These are phyloP conservation scores for Decorospora gaudefroyi DNA, from an alignment of 2,329 filamentous ascomycete genomes.

Conservation along the genomic window DNA sequence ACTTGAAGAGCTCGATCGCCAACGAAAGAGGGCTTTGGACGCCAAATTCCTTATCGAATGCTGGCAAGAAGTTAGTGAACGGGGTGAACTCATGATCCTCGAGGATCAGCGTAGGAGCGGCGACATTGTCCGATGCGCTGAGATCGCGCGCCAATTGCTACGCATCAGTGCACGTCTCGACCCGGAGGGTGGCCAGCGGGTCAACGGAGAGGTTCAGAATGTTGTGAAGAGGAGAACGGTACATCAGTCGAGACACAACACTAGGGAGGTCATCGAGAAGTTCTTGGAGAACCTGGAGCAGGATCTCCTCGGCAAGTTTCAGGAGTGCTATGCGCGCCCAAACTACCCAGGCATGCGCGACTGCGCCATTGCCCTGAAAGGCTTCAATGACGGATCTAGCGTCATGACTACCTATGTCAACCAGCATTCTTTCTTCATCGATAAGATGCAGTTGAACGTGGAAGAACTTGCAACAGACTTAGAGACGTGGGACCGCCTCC, in stretches of 20 bases:
- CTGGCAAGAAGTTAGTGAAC: conserved; percentile 93
- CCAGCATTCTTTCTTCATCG: conserved; percentile 99
- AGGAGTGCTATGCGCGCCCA: conserved; percentile 91
- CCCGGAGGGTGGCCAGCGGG: conserved; percentile 62
- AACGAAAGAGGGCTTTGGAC: conserved; percentile 85
- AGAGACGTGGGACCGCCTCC: conserved; percentile 83
- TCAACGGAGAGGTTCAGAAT: conserved; percentile 54
- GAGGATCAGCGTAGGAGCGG: conserved; percentile 86
- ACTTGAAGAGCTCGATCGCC: conserved; percentile 91
- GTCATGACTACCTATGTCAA: conserved; percentile 97
- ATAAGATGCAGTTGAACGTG: conserved; percentile 85
- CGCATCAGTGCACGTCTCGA: conserved; percentile 93
- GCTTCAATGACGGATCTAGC: conserved; percentile 94
- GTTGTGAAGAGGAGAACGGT: conserved; percentile 47
- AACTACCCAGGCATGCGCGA: conserved; percentile 99
- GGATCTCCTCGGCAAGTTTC: conserved; percentile 92
- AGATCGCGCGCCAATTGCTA: conserved; percentile 90
- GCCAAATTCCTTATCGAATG: conserved; percentile 95
- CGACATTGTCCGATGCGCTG: conserved; percentile 90
- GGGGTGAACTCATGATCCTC: conserved; percentile 81
- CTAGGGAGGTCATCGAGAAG: conserved; percentile 90
- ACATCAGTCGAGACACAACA: conserved; percentile 60
- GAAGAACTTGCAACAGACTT: conserved; percentile 78
- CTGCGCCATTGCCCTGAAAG: conserved; percentile 88
- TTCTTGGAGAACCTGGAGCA: conserved; percentile 96